Percentiles rank a stretch among this genome's conserved stretches.
Evolutionary conservation across 345 rosid genomes (phyloP).

Genomic region (Camelina sativa): DNA sequence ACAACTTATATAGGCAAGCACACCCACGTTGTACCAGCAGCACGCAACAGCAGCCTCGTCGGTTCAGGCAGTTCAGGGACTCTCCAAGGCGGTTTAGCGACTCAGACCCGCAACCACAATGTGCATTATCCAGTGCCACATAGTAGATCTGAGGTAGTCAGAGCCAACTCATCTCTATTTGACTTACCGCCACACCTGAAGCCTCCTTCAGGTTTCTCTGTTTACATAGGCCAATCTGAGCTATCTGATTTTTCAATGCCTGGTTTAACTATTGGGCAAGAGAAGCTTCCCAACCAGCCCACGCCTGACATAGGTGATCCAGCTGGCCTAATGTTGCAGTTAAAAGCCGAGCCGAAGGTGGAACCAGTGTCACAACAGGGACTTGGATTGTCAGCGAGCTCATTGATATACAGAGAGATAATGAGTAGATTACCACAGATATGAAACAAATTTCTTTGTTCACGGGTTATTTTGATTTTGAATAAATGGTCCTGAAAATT

Average conservation of each 20-base stretch:
- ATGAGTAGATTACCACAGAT: constrained; percentile 72
- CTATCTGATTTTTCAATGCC: constrained; percentile 63
- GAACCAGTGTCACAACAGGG: constrained; percentile 66
- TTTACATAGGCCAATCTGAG: constrained; percentile 58
- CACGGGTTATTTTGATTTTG: constrained; percentile 14
- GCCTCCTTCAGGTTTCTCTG: constrained; percentile 60
- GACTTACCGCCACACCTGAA: constrained; percentile 59
- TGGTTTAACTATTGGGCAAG: constrained; percentile 60
- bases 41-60: constrained; percentile 67
- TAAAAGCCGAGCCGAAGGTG: constrained; percentile 65
- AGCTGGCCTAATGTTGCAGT: constrained; percentile 60
- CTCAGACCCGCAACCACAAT: constrained; percentile 48
- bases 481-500: constrained; percentile 5
- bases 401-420: constrained; percentile 65
- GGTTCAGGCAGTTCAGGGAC: constrained; percentile 42
- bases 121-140: constrained; percentile 60
- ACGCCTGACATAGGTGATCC: constrained; percentile 31
- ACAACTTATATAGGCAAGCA: constrained; percentile 96
- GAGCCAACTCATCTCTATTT: constrained; percentile 50
- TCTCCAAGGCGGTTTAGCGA: constrained; percentile 24
- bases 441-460: constrained; percentile 21
- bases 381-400: constrained; percentile 57
- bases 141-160: constrained; percentile 55
- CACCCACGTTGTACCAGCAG: constrained; percentile 86
- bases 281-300: constrained; percentile 47